Base-by-base conservation (phyloP, 2,329 filamentous ascomycete genomes). In the Talaromyces sp. region DNA sequence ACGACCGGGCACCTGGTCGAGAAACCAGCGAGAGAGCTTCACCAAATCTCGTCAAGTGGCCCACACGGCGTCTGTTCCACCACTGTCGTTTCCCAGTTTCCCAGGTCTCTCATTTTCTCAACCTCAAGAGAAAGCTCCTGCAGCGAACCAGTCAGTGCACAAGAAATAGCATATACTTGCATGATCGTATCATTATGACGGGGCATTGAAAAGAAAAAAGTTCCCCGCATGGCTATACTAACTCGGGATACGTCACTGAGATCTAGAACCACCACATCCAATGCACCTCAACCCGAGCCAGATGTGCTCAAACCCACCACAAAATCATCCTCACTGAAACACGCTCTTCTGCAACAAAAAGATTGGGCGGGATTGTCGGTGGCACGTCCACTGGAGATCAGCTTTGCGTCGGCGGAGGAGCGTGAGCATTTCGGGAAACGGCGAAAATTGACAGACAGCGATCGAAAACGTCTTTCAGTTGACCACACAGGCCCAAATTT, bases 361-460 rank as follows among this genome's bases (percentile, higher is more conserved):
- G 73, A 76, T 50, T 75, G 73, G 74, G 72, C 67, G n/a, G 63
- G 62, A 3, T 55, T 75, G 10, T 67, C 68, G 9, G 61, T 61
- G 4, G 55, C 68, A 10, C 69, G 69, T 35, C 72, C 73, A 8
- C 52, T 75, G 7, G 60, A 65, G n/a, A 64, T 72, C 16, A 41
- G 57, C 17, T 73, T 72, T 46, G 57, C 58, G 7, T 52, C 64
- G 3, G 54, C 52, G 7, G 62, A 70, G 41, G 70, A 70, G 36
- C 55, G 65, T 2, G 63, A 66, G 43, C 61, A 49, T 16, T 70
- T 74, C 54, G 71, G 69, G 9, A 74, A 71, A 55, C 62, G 71
- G 49, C 61, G 72, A 36, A 69, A 55, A 52, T 45, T 75, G 42
- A 70, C 67, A 22, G 62, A 66, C 16, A 55, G 54, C 7, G 71